A percentile compares a stretch with the other conserved stretches of the same genome.
phyloP scores from a whole-genome alignment of 164 flowering plant genomes.

The Platanus orientalis region DNA sequence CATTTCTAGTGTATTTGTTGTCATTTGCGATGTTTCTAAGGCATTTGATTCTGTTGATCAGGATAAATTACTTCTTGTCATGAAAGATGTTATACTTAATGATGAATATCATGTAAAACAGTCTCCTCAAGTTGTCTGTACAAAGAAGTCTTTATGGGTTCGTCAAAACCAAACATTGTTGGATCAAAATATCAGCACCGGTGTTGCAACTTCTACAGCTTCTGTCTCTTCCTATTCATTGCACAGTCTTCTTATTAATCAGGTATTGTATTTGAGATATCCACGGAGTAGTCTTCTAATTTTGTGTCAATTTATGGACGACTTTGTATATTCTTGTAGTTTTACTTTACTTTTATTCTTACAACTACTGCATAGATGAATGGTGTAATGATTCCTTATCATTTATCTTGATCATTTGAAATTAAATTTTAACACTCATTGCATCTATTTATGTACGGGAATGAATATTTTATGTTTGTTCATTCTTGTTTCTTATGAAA shows the following conservation, averaged over 20 bases:
- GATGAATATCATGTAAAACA: constrained; percentile 44
- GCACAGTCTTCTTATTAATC: constrained; percentile 45
- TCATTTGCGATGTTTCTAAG: constrained; percentile 74
- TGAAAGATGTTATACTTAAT: constrained; percentile 46
- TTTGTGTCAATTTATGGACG: background rate
- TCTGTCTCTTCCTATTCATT: constrained; percentile 22
- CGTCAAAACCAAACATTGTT: constrained; percentile 20
- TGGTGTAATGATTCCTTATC: background rate
- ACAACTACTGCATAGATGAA: background rate
- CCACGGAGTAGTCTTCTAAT: background rate
- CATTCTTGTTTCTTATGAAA: too few species aligned
- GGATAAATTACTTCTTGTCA: constrained; percentile 63
- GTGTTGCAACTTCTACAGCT: constrained; percentile 11
- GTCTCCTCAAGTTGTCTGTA: constrained; percentile 38
- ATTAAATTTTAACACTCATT: background rate
- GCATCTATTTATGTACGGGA: background rate
- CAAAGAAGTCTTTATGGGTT: constrained; percentile 42
- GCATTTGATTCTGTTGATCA: constrained; percentile 90
- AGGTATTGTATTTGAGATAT: constrained; percentile 44
- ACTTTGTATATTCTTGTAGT: background rate
- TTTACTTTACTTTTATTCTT: background rate
- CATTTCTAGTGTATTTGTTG: constrained; percentile 47
- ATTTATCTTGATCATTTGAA: constrained; percentile 1
- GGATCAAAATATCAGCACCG: constrained; percentile 19
- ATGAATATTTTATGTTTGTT: too few species aligned